Percentiles rank a stretch among this genome's conserved stretches.
These are phyloP conservation scores for Blastocystis sp. DNA, from an alignment of 352 stramenopile species.

Conservation along the genomic window DNA sequence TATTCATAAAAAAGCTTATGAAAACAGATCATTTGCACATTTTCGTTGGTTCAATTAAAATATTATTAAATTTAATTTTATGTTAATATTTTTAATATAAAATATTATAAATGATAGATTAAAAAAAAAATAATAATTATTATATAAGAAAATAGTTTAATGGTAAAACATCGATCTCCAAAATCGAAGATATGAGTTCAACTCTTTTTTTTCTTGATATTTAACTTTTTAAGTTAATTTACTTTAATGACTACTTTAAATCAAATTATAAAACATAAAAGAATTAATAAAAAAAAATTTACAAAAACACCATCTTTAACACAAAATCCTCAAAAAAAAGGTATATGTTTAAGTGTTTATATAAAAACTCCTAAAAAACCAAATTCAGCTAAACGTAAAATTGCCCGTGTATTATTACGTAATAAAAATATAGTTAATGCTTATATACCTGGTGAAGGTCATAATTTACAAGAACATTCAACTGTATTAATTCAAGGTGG, in stretches of 20 bases:
- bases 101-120: not conserved
- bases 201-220: conserved; percentile 43
- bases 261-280: conserved; percentile 37
- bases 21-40: conserved; percentile 18
- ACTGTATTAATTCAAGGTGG: conserved; percentile 33
- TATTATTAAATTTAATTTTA: conserved; percentile 39
- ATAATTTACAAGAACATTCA: conserved; percentile 39
- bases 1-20: conserved; percentile 33
- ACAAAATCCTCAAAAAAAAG: conserved; percentile 31
- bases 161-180: conserved; percentile 48
- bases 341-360: not conserved
- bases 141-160: conserved; percentile 43
- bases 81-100: conserved; percentile 11
- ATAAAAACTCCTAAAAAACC: conserved; percentile 36
- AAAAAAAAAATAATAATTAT: conserved; percentile 2
- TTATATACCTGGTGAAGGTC: conserved; percentile 30
- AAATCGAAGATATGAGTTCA: conserved; percentile 43
- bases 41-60: conserved; percentile 33
- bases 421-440: conserved; percentile 35
- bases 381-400: conserved; percentile 33
- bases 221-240: conserved; percentile 32
- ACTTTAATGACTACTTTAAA: conserved; percentile 39
- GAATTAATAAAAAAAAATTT: conserved; percentile 39
- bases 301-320: conserved; percentile 35
- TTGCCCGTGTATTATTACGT: conserved; percentile 21